A percentile compares a stretch with the other conserved stretches of the same genome.
Evolutionary conservation across 345 rosid species (phyloP).

Genomic region (Laguncularia racemosa): DNA sequence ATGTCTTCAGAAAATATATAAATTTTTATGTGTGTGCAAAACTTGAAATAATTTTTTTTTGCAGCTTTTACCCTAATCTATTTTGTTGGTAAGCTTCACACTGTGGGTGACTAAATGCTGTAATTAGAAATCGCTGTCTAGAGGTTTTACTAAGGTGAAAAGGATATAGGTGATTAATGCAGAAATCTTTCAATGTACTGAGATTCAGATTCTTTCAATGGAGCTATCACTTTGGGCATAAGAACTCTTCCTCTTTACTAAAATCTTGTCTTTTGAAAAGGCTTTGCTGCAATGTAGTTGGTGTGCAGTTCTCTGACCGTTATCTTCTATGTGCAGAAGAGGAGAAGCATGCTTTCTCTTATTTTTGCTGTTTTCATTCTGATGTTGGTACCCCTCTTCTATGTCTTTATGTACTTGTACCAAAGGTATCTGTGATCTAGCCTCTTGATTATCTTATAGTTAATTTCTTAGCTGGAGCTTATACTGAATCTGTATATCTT

Average conservation of each 20-base stretch:
- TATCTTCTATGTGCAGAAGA: constrained; percentile 35
- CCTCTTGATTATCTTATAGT: not conserved
- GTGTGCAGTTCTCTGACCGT: not conserved
- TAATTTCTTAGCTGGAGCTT: constrained; percentile 1
- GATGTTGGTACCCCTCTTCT: constrained; percentile 55
- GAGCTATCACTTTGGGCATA: not conserved
- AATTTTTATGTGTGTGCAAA: not conserved
- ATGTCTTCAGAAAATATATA: too few relatives aligned
- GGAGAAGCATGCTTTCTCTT: constrained; percentile 32
- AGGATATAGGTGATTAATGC: too few relatives aligned
- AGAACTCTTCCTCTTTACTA: too few relatives aligned
- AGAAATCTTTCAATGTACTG: too few relatives aligned
- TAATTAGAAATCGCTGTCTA: too few relatives aligned
- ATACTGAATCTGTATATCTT: not conserved
- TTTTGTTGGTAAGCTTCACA: too few relatives aligned
- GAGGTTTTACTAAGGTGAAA: too few relatives aligned
- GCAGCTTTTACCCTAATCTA: too few relatives aligned
- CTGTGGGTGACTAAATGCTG: too few relatives aligned
- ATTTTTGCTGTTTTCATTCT: constrained; percentile 38
- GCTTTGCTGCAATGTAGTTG: too few relatives aligned
- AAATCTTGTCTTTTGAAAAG: too few relatives aligned
- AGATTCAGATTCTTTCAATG: not conserved
- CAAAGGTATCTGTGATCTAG: constrained; percentile 34
- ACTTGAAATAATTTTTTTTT: not conserved
- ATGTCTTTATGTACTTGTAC: constrained; percentile 47